Conservation (phyloP, 306 rosid genomes). For the Lagenaria siceraria region DNA sequence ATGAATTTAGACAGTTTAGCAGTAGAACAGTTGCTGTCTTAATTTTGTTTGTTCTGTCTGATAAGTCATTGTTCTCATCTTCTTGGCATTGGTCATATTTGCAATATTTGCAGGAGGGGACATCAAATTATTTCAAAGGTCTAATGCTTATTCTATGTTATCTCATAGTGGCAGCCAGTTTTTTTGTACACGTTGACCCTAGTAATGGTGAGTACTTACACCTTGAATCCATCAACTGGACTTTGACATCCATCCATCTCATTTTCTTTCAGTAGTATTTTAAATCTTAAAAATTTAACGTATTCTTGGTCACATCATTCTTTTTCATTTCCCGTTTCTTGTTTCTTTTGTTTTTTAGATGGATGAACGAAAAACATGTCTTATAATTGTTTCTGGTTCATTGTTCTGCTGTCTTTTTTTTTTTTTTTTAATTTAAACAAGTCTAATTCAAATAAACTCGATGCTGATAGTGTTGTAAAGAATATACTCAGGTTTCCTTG, state of each 20-base stretch:
- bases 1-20: neutral
- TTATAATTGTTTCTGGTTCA: neutral
- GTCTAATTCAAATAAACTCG: no score
- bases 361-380: neutral
- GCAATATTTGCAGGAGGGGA: constrained; percentile 68
- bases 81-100: constrained; percentile 3
- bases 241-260: no score
- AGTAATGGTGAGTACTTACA: constrained; percentile 41
- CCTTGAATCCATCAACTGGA: neutral
- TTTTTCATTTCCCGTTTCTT: neutral
- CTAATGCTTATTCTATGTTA: constrained; percentile 90
- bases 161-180: constrained; percentile 92
- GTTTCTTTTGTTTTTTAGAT: neutral
- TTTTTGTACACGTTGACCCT: constrained; percentile 82
- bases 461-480: no score
- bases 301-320: neutral
- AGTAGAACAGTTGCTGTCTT: neutral
- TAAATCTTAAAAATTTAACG: no score
- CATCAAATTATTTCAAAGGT: constrained; percentile 85
- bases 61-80: neutral
- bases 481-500: no score
- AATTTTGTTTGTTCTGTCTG: neutral
- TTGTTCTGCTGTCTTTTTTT: neutral
- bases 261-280: no score
- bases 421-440: no score